Conservation (phyloP, 345 rosid species). For the Syzygium oleosum region DNA sequence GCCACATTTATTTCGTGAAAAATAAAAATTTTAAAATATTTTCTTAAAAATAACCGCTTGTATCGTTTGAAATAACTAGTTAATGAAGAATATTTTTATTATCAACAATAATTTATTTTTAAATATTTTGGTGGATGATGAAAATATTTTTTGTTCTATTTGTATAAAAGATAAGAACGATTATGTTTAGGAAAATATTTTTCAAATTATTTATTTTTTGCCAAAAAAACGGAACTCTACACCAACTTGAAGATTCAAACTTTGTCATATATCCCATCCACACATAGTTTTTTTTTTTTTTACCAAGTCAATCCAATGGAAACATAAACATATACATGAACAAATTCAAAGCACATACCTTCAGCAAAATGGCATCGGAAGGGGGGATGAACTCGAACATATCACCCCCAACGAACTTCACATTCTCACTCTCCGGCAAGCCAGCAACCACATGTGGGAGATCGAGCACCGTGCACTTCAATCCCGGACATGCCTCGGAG, state of each 20-base stretch:
- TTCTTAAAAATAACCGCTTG: rapidly evolving
- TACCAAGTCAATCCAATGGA: not conserved
- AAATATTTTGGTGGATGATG: not conserved
- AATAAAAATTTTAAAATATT: not conserved
- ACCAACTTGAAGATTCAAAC: not conserved
- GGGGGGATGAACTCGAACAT: slow-evolving; percentile 33
- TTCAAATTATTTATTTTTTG: not conserved
- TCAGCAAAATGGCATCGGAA: slow-evolving; percentile 28
- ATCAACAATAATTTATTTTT: not conserved
- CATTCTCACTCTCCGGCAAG: slow-evolving; percentile 3
- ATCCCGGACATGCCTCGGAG: slow-evolving; percentile 9
- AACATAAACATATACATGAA: not conserved
- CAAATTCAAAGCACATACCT: slow-evolving; percentile 10
- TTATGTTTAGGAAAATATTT: not conserved
- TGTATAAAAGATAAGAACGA: rapidly evolving
- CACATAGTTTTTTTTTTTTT: not conserved
- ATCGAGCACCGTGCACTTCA: slow-evolving; percentile 36
- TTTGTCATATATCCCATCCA: not conserved
- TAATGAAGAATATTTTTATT: not conserved
- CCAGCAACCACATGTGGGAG: slow-evolving; percentile 31
- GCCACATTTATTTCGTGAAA: not conserved
- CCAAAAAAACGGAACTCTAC: not conserved
- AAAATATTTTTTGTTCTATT: not conserved
- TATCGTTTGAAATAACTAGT: not conserved
- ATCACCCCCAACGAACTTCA: slow-evolving; percentile 34